These are phyloP conservation scores for Agaricus subrufescens DNA, from an alignment of 768 basidiomycete species.

Conservation along the genomic window DNA sequence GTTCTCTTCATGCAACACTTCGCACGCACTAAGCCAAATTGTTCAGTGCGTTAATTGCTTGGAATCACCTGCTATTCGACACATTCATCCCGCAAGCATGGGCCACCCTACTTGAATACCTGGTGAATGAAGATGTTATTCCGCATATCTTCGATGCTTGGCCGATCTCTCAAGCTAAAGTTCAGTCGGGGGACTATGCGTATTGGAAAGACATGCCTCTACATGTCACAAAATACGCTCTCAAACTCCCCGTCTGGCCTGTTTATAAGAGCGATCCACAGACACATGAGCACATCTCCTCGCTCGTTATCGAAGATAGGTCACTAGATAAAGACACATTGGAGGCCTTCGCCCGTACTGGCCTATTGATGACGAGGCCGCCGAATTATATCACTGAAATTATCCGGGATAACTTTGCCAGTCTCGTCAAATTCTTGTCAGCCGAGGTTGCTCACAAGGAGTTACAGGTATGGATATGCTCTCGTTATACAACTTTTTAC, in stretches of 20 bases:
- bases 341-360: slow-evolving; percentile 24
- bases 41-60: slow-evolving; percentile 37
- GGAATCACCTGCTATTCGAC: slow-evolving; percentile 44
- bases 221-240: slow-evolving; percentile 22
- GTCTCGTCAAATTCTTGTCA: neutral
- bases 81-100: slow-evolving; percentile 40
- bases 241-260: slow-evolving; percentile 32
- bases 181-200: slow-evolving; percentile 32
- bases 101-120: slow-evolving; percentile 27
- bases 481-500: neutral
- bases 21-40: neutral
- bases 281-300: slow-evolving; percentile 1
- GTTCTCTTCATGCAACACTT: neutral
- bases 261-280: slow-evolving; percentile 14
- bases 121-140: slow-evolving; percentile 18
- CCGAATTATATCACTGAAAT: slow-evolving; percentile 29
- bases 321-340: slow-evolving; percentile 14
- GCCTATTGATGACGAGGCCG: slow-evolving; percentile 28
- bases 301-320: slow-evolving; percentile 23
- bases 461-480: neutral
- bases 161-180: slow-evolving; percentile 28
- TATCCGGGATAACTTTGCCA: slow-evolving; percentile 8
- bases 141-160: slow-evolving; percentile 32
- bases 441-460: neutral
- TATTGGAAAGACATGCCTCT: slow-evolving; percentile 33